A percentile compares a stretch with the other conserved stretches of the same genome.
Conservation (phyloP, 257 asterid genomes). For the Solanum rostratum region DNA sequence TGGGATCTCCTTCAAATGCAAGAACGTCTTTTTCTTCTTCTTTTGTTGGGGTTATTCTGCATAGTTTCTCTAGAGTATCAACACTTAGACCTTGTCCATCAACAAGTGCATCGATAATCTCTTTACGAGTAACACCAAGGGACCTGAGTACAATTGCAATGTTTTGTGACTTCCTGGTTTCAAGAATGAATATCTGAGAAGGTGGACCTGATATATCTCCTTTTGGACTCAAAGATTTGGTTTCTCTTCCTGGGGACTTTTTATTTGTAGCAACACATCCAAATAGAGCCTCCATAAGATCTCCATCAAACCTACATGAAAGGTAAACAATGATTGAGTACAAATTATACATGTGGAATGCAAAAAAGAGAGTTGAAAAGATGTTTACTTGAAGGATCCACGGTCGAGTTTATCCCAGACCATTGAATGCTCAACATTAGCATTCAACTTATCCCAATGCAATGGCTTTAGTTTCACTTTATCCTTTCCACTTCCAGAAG, state of each 20-base stretch:
- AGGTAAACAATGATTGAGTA: not conserved
- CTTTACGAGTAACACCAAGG: slow-evolving; percentile 43
- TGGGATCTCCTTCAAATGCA: slow-evolving; percentile 62
- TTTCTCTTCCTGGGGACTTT: slow-evolving; percentile 49
- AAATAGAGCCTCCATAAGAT: slow-evolving; percentile 93
- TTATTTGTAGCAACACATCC: slow-evolving; percentile 76
- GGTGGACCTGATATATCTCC: slow-evolving; percentile 45
- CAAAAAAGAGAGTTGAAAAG: not conserved
- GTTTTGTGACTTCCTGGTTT: slow-evolving; percentile 74
- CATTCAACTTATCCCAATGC: slow-evolving; percentile 94
- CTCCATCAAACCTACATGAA: slow-evolving; percentile 75
- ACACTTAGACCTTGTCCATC: slow-evolving; percentile 52
- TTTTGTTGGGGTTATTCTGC: slow-evolving; percentile 50
- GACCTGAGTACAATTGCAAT: slow-evolving; percentile 68
- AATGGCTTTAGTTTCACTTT: slow-evolving; percentile 69
- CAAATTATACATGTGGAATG: not conserved
- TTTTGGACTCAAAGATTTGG: slow-evolving; percentile 6
- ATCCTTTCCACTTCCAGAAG: slow-evolving; percentile 24
- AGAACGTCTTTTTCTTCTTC: slow-evolving; percentile 58
- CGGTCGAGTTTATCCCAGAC: slow-evolving; percentile 88
- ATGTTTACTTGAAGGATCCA: slow-evolving; percentile 82
- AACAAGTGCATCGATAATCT: slow-evolving; percentile 47
- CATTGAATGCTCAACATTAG: slow-evolving; percentile 76
- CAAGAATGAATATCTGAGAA: slow-evolving; percentile 68
- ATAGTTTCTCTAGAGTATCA: slow-evolving; percentile 63